Base-by-base conservation (phyloP, 1,284 basidiomycete species). In the Entoloma clypeatum region DNA sequence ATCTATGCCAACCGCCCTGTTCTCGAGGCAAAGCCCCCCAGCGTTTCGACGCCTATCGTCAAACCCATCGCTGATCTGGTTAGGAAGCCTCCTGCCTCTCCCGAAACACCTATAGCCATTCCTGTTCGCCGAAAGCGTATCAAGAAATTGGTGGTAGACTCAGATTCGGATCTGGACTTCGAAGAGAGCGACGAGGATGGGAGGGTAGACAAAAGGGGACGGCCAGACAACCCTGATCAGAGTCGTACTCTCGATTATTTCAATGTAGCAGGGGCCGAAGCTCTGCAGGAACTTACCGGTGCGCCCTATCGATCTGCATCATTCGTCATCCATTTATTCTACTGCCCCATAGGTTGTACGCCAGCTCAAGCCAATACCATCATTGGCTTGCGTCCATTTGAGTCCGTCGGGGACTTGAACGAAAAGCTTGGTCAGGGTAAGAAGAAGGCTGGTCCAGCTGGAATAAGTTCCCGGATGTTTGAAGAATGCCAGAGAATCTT, bases 211-310 rank as follows among this genome's bases (percentile, higher is more conserved):
- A 56, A 56, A 27, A 56, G 46, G 24, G 49, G 41, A 28, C 55
- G 57, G 18, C 41, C 51, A 33, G 62, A 61, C 25, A 49, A 53
- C 33, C 47, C 54, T 11, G 57, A 66, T 41, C 64, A 63, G 46
- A 70, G 49, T 63, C 78, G 65, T 55, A 84, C 86, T 5, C 63
- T 95, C 35, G 72, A 82, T n/a, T 95, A 92, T 60, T 92, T 98
- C 71, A 98, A 97, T 54, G 72, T 73, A 9, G 79, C 83, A 28
- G 74, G 75, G 5, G 65, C 74, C 10, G 87, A 85, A 40, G 81
- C 81, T 13, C 61, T 99, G 24, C 87, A 92, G 48, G 93, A 96
- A 54, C 69, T 97, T 27, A 95, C 92, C 36, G 92, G 93, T 92
- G 60, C 41, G 79, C 41, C 7, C 26, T 10, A 36, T 19, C 6